Percentiles rank a stretch among this genome's conserved stretches.
Evolutionary conservation across 495 filamentous ascomycete genomes (phyloP).

Genomic region (Annulohypoxylon stygium): DNA sequence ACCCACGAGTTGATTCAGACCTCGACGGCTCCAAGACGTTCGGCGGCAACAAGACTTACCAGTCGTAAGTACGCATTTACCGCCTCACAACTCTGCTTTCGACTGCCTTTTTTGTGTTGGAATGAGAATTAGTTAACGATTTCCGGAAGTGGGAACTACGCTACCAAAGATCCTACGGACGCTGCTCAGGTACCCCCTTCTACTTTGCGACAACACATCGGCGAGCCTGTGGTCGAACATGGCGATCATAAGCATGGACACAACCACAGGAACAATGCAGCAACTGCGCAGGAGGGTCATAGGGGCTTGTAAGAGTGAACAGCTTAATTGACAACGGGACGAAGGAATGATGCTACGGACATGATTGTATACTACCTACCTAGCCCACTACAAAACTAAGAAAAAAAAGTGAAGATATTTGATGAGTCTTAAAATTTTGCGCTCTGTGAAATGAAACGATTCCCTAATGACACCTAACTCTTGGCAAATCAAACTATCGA

Average conservation of each 20-base stretch:
- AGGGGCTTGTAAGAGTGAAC: constrained; percentile 51
- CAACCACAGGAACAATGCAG: constrained; percentile 55
- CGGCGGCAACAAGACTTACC: constrained; percentile 61
- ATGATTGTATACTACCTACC: constrained; percentile 14
- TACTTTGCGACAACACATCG: constrained; percentile 54
- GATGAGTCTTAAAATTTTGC: too few relatives aligned
- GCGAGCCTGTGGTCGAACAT: constrained; percentile 57
- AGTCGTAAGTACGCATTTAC: constrained; percentile 58
- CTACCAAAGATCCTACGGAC: constrained; percentile 57
- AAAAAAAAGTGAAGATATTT: neutral
- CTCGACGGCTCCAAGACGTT: constrained; percentile 60
- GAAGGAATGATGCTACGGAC: neutral
- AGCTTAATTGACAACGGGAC: constrained; percentile 24
- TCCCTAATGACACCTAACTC: too few relatives aligned
- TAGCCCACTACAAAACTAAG: constrained; percentile 1
- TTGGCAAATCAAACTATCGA: too few relatives aligned
- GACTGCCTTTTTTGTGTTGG: neutral
- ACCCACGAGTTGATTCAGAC: constrained; percentile 67
- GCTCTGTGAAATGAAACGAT: too few relatives aligned
- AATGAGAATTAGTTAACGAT: constrained; percentile 29
- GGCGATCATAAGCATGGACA: constrained; percentile 51
- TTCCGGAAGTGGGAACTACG: constrained; percentile 17
- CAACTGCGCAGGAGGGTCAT: constrained; percentile 57
- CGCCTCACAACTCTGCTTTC: constrained; percentile 5
- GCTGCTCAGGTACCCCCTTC: constrained; percentile 64